These are phyloP conservation scores for Solanum sparsipilum DNA, from an alignment of 257 asterid genomes.

Conservation along the genomic window DNA sequence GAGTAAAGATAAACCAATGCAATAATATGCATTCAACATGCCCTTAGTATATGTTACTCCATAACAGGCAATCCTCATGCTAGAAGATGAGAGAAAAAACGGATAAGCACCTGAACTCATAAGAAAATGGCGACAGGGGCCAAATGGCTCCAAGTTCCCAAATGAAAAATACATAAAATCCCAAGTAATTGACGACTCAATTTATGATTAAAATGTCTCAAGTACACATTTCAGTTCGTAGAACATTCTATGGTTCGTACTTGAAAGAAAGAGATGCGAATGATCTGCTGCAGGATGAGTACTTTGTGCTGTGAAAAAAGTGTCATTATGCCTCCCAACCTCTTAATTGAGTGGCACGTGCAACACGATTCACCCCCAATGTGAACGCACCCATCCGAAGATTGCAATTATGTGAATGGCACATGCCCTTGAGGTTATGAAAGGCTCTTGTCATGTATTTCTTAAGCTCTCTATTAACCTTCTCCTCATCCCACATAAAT, in stretches of 20 bases:
- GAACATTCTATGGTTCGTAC: not conserved
- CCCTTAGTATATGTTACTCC: not conserved
- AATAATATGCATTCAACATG: not conserved
- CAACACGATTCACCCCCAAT: conserved; percentile 79
- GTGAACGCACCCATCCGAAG: conserved; percentile 91
- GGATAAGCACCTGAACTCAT: not conserved
- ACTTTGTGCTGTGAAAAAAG: not conserved
- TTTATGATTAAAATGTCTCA: not conserved
- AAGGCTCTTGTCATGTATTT: conserved; percentile 74
- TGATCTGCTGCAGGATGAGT: not conserved
- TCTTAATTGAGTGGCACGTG: conserved; percentile 62
- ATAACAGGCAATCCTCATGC: not conserved
- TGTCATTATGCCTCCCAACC: conserved; percentile 76
- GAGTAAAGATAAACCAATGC: not conserved
- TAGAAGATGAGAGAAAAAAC: not conserved
- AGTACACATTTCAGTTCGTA: not conserved
- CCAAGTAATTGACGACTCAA: not conserved
- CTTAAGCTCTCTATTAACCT: conserved; percentile 61
- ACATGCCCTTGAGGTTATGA: conserved; percentile 51
- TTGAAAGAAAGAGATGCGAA: not conserved
- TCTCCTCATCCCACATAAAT: conserved; percentile 82
- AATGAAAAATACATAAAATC: not conserved
- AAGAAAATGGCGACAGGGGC: not conserved
- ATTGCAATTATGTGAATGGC: conserved; percentile 58
- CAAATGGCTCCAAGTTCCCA: not conserved